Base-by-base conservation (phyloP, 495 filamentous ascomycete species). In the Penicillium lividum region DNA sequence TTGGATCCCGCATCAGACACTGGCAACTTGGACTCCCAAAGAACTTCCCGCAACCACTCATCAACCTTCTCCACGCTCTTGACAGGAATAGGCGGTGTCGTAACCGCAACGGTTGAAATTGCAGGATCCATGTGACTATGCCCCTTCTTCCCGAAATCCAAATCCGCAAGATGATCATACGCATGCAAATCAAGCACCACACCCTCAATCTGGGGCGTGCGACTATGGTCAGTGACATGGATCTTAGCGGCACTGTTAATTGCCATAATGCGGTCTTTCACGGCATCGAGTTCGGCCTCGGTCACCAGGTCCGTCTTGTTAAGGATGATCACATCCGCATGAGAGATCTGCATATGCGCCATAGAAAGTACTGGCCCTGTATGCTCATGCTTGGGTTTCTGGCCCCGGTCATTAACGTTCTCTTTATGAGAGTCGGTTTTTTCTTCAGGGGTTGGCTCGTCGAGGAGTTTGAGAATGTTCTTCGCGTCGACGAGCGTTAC, bases 401-500 rank as follows among this genome's bases (percentile, higher is more conserved):
- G 70, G 3, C 79, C 78, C n/a, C 25, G 43, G 11, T 80, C 74
- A 29, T 49, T 49, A 16, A 28, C 46, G 28, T 13, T 30, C 28
- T 49, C 27, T 4, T 72, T 67, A 27, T 77, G 71, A 7, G 65
- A 61, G 6, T 71, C 61, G 28, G 69, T 72, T 33, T 73, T 75
- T 45, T 85, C 82, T 48, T 87, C 84, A 0, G 82, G 80, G 0
- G 83, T 74, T 7, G 85, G 82, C 60, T 96, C 90, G 54, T 96
- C 90, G 10, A 98, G 80, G 54, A 86, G 88, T 42, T 80, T 82
- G 0, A 93, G 69, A 33, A 98, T 89, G 64, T 97, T 97, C 73
- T 92, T 93, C 36, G 95, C 93, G 75, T 98, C 94, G 52, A 98
- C 91, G 2, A 98, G 79, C 4, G 95, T 98, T 43, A 98, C 91